Percentiles rank a stretch among this genome's conserved stretches.
Evolutionary conservation across 768 basidiomycete genomes (phyloP).

Genomic region (Amanita rubescens): DNA sequence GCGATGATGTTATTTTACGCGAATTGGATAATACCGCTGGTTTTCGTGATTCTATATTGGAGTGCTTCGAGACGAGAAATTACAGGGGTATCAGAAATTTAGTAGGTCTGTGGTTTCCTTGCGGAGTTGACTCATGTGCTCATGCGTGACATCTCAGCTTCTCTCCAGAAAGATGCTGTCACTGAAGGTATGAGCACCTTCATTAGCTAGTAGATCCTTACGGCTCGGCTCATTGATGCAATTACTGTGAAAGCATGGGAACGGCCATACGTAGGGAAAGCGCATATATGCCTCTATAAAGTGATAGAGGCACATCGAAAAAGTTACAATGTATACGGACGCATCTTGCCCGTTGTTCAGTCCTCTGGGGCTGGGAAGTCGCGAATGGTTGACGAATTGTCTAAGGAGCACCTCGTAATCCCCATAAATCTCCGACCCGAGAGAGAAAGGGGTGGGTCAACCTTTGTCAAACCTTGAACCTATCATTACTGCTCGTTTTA

Average conservation of each 20-base stretch:
- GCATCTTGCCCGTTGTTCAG: neutral
- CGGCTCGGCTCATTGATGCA: neutral
- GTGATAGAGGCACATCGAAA: neutral
- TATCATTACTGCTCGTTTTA: neutral
- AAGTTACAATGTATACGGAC: neutral
- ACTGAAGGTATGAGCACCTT: neutral
- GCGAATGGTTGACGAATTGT: slow-evolving; percentile 1
- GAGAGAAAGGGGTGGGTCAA: neutral
- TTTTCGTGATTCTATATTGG: no score
- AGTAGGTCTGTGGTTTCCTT: no score
- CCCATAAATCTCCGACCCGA: neutral
- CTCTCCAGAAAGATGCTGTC: neutral
- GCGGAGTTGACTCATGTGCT: no score
- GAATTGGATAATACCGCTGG: no score
- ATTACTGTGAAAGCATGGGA: neutral
- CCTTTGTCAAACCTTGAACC: neutral
- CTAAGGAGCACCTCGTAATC: neutral
- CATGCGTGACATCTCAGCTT: no score
- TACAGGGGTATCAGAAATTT: no score
- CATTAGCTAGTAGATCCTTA: neutral
- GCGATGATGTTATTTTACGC: no score
- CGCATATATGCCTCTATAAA: neutral
- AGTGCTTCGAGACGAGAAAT: no score
- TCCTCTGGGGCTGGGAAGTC: slow-evolving; percentile 4
- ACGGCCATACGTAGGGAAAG: neutral